A percentile compares a stretch with the other conserved stretches of the same genome.
Conservation (phyloP, 495 filamentous ascomycete species). For the Penicillium cataractarum region DNA sequence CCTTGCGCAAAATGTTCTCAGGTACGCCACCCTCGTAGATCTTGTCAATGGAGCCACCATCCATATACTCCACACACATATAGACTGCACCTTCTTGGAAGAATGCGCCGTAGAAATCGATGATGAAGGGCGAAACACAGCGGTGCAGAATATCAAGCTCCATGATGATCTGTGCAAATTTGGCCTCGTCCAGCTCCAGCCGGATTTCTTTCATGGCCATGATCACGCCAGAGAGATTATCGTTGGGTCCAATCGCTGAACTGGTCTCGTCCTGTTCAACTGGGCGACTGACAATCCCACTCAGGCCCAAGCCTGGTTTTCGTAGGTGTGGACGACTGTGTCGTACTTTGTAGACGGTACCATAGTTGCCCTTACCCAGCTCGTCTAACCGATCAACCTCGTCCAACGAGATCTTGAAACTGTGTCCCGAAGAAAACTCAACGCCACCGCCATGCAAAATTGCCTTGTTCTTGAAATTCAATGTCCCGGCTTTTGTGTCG, state of each 20-base stretch:
- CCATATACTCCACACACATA: slow-evolving; percentile 99
- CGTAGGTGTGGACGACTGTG: slow-evolving; percentile 80
- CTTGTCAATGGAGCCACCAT: slow-evolving; percentile 98
- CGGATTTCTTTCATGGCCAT: slow-evolving; percentile 99
- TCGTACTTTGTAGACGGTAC: slow-evolving; percentile 94
- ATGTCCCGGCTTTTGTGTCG: slow-evolving; percentile 84
- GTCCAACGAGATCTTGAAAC: slow-evolving; percentile 92
- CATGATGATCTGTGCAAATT: slow-evolving; percentile 97
- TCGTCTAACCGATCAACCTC: slow-evolving; percentile 96
- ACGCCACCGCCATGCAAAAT: slow-evolving; percentile 85
- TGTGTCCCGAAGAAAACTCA: slow-evolving; percentile 85
- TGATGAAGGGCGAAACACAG: slow-evolving; percentile 92
- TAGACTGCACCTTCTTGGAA: slow-evolving; percentile 99
- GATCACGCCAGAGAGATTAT: slow-evolving; percentile 65
- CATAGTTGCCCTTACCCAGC: slow-evolving; percentile 97
- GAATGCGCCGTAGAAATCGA: slow-evolving; percentile 98
- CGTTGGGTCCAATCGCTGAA: slow-evolving; percentile 24
- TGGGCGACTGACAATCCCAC: slow-evolving; percentile 58
- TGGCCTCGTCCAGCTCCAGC: slow-evolving; percentile 94
- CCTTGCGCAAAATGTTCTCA: slow-evolving; percentile 85
- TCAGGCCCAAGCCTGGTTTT: slow-evolving; percentile 76
- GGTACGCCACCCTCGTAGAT: slow-evolving; percentile 92
- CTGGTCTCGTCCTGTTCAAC: slow-evolving; percentile 31
- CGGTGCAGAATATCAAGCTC: slow-evolving; percentile 96
- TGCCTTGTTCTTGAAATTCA: slow-evolving; percentile 94